Evolutionary conservation across 768 basidiomycete genomes (phyloP), one percentile per base, ranked within the genome.

Genomic region (Postia placenta): DNA sequence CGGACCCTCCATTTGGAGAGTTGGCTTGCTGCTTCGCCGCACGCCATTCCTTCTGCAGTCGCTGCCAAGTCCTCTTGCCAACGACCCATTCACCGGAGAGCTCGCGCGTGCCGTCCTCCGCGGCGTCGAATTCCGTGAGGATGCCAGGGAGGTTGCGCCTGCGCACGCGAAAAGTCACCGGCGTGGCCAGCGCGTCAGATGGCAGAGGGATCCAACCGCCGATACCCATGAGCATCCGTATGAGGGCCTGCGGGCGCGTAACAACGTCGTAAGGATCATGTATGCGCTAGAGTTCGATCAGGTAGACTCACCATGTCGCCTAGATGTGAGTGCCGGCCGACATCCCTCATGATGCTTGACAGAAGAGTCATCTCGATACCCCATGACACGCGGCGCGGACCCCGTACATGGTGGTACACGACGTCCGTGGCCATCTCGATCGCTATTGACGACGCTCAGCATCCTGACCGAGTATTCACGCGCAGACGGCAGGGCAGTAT

Each of bases 11-110:
- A 14, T 6, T 20, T 22, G 30, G 53, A 47, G 43, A 15, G 25
- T 23, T 33, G 25, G 17, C 25, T 22, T 45, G 43, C 26, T 51
- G 35, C 28, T 45, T 50, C 39, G 58, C 43, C 15, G 76, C 71
- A 60, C 77, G 82, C 80, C 89, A 88, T 59, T 94, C 91, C 14
- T 76, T 70, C 60, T 96, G 92, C 56, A 96, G 72, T 24, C 81
- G 71, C 54, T 82, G 83, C 95, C 95, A 99, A 0, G 94, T 80
- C 54, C 80, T 81, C 64, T 87, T 87, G 28, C 91, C 91, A n/a
- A 97, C 87, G 20, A 98, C 84, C 95, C 95, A 99, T 72, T 99
- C 95, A 0, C 92, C 95, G 1, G 82, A 82, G 25, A 99, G 74
- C 60, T 94, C 88, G 3, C 95, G 78, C 7, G 60, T 64, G 27